Base-by-base conservation (phyloP, 2,329 filamentous ascomycete species). In the Aspergillus sp. region DNA sequence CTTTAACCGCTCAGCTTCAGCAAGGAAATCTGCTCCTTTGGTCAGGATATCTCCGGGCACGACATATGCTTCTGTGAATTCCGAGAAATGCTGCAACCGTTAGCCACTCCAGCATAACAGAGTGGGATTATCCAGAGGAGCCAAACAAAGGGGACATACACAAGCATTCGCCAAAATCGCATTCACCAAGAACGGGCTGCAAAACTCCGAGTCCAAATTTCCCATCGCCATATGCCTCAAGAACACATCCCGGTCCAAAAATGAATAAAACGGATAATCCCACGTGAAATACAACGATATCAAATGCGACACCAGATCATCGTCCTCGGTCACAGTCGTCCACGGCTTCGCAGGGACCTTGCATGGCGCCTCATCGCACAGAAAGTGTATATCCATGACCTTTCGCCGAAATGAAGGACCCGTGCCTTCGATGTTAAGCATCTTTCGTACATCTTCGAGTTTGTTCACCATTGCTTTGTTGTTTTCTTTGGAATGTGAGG, bases 251-350 rank as follows among this genome's bases (percentile, higher is more conserved):
- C 82, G 77, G 60, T 86, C 88, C 61, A 95, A 90, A 41, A 93
- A 74, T 13, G 76, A 81, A 64, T 86, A 94, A 67, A 90, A 94
- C 22, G 88, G 84, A 65, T 95, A 95, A 66, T 95, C 89, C 84
- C 90, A 95, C 58, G 83, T 87, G 69, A 95, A 95, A 70, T 95
- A 95, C 82, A 95, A 85, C 62, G 89, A 89, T 57, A 95, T 80
- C 20, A 95, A 78, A 67, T 95, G 89, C 7, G 83, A 80, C 52
- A 95, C 81, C 38, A 94, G 75, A 45, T 85, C 79, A 6, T 80
- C 74, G 62, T 95, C 87, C 41, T 80, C 76, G 1, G 87, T 94
- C 37, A 94, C 87, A 10, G 74, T 80, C 1, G 90, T 93, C 90
- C 90, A 96, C 7, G 90, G 66, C 44, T 53, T 48, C 7, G 66